Percentiles rank a stretch among this genome's conserved stretches.
phyloP scores from a whole-genome alignment of 169 alveolate genomes.

The Sarcocystis neurona region DNA sequence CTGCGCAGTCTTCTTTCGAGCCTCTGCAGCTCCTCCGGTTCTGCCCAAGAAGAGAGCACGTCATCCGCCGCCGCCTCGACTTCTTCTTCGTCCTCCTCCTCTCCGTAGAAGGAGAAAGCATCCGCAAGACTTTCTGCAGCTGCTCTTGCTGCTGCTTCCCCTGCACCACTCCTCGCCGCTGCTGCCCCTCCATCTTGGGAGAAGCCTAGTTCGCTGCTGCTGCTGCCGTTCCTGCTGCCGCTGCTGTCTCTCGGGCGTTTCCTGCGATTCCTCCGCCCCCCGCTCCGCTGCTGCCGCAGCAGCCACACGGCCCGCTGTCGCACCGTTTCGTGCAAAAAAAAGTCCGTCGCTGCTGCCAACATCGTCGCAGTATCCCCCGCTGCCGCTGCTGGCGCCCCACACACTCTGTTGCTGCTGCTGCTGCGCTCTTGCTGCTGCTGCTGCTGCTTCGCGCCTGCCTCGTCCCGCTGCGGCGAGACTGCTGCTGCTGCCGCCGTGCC shows the following conservation, averaged over 20 bases:
- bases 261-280: background rate
- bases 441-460: background rate
- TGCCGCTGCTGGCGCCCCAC: too few relatives aligned
- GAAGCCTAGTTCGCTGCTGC: background rate
- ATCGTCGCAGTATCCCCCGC: background rate
- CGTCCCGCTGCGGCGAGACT: too few relatives aligned
- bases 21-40: background rate
- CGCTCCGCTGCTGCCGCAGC: background rate
- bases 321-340: background rate
- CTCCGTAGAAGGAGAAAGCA: background rate
- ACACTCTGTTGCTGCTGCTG: background rate
- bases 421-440: background rate
- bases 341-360: slow-evolving; percentile 28
- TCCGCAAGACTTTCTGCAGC: background rate
- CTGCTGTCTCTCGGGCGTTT: too few relatives aligned
- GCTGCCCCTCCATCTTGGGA: background rate
- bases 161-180: background rate
- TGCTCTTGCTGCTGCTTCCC: background rate
- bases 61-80: background rate
- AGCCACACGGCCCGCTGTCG: background rate
- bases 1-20: background rate
- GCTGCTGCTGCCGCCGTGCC: too few relatives aligned
- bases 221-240: background rate
- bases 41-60: slow-evolving; percentile 1
- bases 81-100: background rate